phyloP scores from a whole-genome alignment of 2,329 filamentous ascomycete species.

The Acephala macrosclerotiorum region DNA sequence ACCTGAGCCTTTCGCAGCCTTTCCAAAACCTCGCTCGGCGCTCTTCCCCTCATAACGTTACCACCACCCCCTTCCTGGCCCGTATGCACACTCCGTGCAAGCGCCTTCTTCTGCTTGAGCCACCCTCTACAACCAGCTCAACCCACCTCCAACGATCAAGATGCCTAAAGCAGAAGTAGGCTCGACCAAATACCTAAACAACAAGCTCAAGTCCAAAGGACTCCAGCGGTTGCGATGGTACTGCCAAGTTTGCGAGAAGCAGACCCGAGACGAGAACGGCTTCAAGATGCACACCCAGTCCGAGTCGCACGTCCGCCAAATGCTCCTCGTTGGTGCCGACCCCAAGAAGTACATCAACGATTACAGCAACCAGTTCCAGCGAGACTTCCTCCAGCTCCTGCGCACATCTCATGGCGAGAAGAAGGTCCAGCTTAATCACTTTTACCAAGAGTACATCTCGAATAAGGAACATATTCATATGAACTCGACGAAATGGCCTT shows the following conservation, averaged over 20 bases:
- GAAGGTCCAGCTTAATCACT: slow-evolving; percentile 85
- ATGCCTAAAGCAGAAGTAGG: slow-evolving; percentile 96
- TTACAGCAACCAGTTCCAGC: slow-evolving; percentile 81
- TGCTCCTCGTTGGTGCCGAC: slow-evolving; percentile 87
- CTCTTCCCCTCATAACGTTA: neutral
- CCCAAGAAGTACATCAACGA: slow-evolving; percentile 84
- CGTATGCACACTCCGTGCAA: slow-evolving; percentile 20
- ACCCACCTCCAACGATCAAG: slow-evolving; percentile 49
- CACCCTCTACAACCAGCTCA: neutral
- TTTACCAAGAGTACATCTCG: slow-evolving; percentile 93
- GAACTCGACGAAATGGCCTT: slow-evolving; percentile 91
- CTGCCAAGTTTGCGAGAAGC: slow-evolving; percentile 81
- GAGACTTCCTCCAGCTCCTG: slow-evolving; percentile 79
- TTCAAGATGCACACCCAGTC: slow-evolving; percentile 93
- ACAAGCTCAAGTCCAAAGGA: slow-evolving; percentile 86
- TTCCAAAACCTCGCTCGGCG: neutral
- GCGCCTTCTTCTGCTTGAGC: slow-evolving; percentile 12
- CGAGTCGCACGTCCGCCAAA: slow-evolving; percentile 88
- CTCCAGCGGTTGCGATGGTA: slow-evolving; percentile 88
- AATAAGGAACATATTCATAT: slow-evolving; percentile 91
- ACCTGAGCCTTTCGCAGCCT: neutral
- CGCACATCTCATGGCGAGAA: slow-evolving; percentile 91
- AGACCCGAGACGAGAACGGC: slow-evolving; percentile 85
- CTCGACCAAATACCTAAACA: slow-evolving; percentile 87
- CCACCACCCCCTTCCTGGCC: slow-evolving; percentile 24